Evolutionary conservation across 768 basidiomycete genomes (phyloP).

Genomic region (Kockovaella imperatae): DNA sequence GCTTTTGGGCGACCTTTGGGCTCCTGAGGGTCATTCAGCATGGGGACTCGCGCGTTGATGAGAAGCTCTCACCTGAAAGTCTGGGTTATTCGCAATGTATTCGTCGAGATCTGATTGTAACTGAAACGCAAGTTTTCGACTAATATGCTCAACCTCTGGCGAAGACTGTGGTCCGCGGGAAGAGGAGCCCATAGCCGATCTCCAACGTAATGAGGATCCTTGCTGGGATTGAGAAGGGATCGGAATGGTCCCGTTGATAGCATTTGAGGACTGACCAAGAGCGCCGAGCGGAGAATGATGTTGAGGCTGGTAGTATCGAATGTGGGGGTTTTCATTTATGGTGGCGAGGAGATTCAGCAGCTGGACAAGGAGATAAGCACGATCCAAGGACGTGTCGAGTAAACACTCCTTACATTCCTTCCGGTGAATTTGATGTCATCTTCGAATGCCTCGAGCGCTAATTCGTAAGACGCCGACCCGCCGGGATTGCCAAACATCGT

Average conservation of each 20-base stretch:
- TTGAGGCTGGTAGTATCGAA: slow-evolving; percentile 83
- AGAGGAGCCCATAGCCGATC: slow-evolving; percentile 32
- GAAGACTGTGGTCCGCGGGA: slow-evolving; percentile 13
- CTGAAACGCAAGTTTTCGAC: slow-evolving; percentile 74
- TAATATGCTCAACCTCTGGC: slow-evolving; percentile 68
- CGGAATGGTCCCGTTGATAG: slow-evolving; percentile 6
- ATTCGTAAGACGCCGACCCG: slow-evolving; percentile 56
- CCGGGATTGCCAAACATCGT: slow-evolving; percentile 80
- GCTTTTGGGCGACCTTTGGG: slow-evolving; percentile 58
- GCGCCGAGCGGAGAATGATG: slow-evolving; percentile 78
- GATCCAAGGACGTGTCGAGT: neutral
- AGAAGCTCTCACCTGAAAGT: slow-evolving; percentile 65
- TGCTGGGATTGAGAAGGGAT: slow-evolving; percentile 14
- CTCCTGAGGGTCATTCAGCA: slow-evolving; percentile 18
- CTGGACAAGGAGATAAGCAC: slow-evolving; percentile 42
- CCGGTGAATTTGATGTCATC: slow-evolving; percentile 70
- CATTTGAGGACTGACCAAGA: slow-evolving; percentile 49
- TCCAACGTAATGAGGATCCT: slow-evolving; percentile 36
- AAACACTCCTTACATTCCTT: slow-evolving; percentile 36
- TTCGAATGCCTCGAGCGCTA: slow-evolving; percentile 67
- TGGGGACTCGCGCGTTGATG: neutral
- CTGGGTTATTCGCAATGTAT: slow-evolving; percentile 71
- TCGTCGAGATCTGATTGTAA: slow-evolving; percentile 79
- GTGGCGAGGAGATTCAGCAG: slow-evolving; percentile 83
- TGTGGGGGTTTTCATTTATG: slow-evolving; percentile 81